Percentiles rank a stretch among this genome's conserved stretches.
Conservation (phyloP, 2,329 filamentous ascomycete species). For the Colletotrichum chrysophilum region DNA sequence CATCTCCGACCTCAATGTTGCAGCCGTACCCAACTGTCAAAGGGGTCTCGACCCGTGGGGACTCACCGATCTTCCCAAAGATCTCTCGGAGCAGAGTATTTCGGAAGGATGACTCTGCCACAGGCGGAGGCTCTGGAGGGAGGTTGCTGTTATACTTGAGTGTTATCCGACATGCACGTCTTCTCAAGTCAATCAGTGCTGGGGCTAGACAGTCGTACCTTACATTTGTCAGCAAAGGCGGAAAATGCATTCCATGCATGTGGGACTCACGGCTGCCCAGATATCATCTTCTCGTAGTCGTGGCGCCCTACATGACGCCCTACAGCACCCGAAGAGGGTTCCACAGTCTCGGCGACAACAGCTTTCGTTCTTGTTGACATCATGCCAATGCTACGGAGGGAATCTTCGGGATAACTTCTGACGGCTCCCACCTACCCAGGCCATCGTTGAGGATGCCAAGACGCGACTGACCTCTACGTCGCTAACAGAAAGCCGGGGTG, state of each 20-base stretch:
- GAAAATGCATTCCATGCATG: background rate
- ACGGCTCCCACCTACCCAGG: background rate
- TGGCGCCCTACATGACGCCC: background rate
- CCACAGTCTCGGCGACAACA: background rate
- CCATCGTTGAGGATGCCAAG: background rate
- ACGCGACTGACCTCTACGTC: fast-evolving
- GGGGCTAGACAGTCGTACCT: background rate
- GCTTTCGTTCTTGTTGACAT: too few species aligned
- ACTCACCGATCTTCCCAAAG: background rate
- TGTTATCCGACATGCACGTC: background rate
- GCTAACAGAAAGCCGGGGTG: background rate
- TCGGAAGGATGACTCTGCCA: background rate
- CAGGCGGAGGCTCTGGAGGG: background rate
- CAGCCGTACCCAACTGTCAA: background rate
- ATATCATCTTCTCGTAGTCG: background rate
- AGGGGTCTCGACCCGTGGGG: background rate
- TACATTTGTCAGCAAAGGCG: background rate
- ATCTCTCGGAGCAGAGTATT: background rate
- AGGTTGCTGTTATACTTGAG: background rate
- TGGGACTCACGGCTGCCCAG: background rate
- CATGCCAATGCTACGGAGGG: too few species aligned
- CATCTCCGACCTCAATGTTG: background rate
- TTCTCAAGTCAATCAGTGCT: background rate
- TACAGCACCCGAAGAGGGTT: fast-evolving
- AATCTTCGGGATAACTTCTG: background rate